phyloP scores from a whole-genome alignment of 495 filamentous ascomycete genomes.

The Durotheca rogersii region DNA sequence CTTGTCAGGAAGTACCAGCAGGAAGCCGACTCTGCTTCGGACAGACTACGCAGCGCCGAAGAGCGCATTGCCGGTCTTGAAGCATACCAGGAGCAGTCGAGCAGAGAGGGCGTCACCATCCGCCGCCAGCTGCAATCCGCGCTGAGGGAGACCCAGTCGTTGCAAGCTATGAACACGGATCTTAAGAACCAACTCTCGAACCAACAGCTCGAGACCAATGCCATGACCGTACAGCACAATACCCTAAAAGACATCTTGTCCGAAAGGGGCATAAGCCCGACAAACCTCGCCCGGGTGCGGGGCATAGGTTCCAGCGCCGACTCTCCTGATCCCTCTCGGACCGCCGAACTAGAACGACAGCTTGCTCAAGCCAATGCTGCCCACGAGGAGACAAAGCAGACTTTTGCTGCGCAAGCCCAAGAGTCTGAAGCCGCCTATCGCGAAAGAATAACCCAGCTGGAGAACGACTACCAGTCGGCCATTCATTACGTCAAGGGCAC shows the following conservation, averaged over 20 bases:
- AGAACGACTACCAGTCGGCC: conserved; percentile 97
- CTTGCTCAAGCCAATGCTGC: conserved; percentile 73
- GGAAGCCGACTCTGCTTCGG: conserved; percentile 83
- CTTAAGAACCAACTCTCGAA: conserved; percentile 74
- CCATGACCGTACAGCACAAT: conserved; percentile 83
- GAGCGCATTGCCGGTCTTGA: conserved; percentile 95
- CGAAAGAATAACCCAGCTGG: conserved; percentile 87
- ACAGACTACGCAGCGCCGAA: conserved; percentile 88
- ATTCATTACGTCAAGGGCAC: conserved; percentile 99
- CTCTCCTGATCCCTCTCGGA: conserved; percentile 76
- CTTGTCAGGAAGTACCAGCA: conserved; percentile 83
- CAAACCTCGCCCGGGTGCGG: conserved; percentile 49
- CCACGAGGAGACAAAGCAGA: conserved; percentile 78
- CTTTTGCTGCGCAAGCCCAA: conserved; percentile 73
- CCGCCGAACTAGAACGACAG: conserved; percentile 87
- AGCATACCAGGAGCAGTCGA: conserved; percentile 94
- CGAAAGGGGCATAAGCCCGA: conserved; percentile 79
- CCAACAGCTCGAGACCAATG: conserved; percentile 86
- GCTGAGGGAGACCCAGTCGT: conserved; percentile 72
- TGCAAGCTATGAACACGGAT: conserved; percentile 75
- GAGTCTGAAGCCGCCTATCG: conserved; percentile 82
- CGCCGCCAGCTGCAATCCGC: conserved; percentile 84
- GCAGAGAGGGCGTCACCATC: conserved; percentile 83
- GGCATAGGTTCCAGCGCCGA: conserved; percentile 62
- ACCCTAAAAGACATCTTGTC: conserved; percentile 88